These are phyloP conservation scores for Botrytis paeoniae DNA, from an alignment of 2,329 filamentous ascomycete genomes.

Conservation along the genomic window DNA sequence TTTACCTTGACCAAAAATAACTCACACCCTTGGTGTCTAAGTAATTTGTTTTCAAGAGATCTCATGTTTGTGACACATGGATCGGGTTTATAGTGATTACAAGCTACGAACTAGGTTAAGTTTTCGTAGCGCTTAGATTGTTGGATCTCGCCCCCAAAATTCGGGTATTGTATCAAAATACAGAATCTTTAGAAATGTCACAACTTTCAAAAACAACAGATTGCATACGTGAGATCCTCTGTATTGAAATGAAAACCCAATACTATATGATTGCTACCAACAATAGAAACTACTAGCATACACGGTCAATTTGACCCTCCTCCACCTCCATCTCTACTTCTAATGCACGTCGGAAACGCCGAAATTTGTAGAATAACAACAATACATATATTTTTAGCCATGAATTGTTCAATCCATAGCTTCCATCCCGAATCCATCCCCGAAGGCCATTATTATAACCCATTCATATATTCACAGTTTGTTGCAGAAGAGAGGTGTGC, in stretches of 20 bases:
- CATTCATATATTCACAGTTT: slow-evolving; percentile 33
- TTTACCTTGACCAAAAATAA: background rate
- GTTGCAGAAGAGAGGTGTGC: slow-evolving; percentile 30
- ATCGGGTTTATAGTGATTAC: background rate
- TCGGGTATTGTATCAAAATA: background rate
- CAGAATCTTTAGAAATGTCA: background rate
- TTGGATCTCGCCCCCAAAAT: background rate
- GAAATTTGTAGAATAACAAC: slow-evolving; percentile 31
- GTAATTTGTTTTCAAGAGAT: background rate
- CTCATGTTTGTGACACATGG: background rate
- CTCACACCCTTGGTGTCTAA: background rate
- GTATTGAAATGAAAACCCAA: slow-evolving; percentile 22
- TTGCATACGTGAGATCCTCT: background rate
- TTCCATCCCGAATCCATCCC: slow-evolving; percentile 24
- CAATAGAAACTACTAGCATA: slow-evolving; percentile 38
- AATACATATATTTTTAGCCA: slow-evolving; percentile 37
- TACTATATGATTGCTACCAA: slow-evolving; percentile 32
- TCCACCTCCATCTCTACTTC: slow-evolving; percentile 34
- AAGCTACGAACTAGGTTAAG: background rate
- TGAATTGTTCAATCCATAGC: slow-evolving; percentile 26
- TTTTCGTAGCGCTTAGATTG: background rate
- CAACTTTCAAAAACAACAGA: background rate
- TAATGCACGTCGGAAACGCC: slow-evolving; percentile 39
- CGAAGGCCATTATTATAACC: slow-evolving; percentile 32
- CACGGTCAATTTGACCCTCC: slow-evolving; percentile 34